A percentile compares a stretch with the other conserved stretches of the same genome.
phyloP scores from a whole-genome alignment of 225 moss, liverwort and hornwort genomes.

The Bryoerythrophyllum caledonicum region DNA sequence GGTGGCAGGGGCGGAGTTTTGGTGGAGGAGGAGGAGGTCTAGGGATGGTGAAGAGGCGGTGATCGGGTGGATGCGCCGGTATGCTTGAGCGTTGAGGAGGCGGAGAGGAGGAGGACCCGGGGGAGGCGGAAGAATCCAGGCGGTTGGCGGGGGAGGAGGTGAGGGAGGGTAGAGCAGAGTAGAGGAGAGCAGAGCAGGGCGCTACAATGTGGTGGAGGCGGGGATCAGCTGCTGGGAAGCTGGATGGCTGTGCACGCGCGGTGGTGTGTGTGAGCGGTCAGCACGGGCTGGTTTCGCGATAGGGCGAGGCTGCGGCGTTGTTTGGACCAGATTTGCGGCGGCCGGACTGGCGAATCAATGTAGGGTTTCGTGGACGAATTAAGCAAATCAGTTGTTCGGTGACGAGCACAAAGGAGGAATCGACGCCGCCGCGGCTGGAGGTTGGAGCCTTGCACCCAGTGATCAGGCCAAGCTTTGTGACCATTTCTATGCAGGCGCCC shows the following conservation, averaged over 20 bases:
- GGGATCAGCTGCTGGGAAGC: conserved; percentile 44
- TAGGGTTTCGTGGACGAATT: conserved; percentile 51
- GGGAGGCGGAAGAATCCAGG: background rate
- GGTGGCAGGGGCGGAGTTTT: background rate
- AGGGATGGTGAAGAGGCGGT: conserved; percentile 12
- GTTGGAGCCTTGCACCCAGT: conserved; percentile 37
- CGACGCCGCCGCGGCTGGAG: conserved; percentile 33
- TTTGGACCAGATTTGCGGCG: conserved; percentile 26
- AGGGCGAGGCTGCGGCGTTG: conserved; percentile 10
- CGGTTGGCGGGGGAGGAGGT: no score
- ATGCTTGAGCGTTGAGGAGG: no score
- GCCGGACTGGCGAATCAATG: conserved; percentile 39
- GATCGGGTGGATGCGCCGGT: conserved; percentile 31
- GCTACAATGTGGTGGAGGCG: conserved; percentile 65
- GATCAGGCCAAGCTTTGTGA: conserved; percentile 39
- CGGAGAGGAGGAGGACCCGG: background rate
- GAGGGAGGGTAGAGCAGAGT: no score
- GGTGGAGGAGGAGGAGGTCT: background rate
- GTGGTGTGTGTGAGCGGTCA: conserved; percentile 31
- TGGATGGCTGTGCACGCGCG: conserved; percentile 33
- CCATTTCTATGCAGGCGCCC: conserved; percentile 57
- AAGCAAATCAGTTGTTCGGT: conserved; percentile 43
- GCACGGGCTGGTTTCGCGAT: conserved; percentile 31
- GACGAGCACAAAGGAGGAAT: conserved; percentile 47
- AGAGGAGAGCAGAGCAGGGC: conserved; percentile 11